Base-by-base conservation (phyloP, 192 early-diverging fungal genomes). In the Linnemannia exigua region DNA sequence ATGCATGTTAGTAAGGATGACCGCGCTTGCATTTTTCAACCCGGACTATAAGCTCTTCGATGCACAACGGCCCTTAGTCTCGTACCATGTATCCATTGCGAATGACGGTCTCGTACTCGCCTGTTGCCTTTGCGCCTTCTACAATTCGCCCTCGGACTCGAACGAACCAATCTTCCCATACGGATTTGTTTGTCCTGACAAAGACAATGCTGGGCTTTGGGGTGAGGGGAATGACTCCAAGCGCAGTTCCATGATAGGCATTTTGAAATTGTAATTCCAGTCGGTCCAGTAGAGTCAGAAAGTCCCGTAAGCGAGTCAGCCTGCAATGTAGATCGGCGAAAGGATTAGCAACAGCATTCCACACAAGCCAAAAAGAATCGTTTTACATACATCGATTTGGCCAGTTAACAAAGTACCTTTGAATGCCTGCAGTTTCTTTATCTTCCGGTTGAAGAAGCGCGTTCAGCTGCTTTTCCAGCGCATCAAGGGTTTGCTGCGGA, bases 111-210 rank as follows among this genome's bases (percentile, higher is more conserved):
- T 82, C 81, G 70, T 87, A 54, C 72, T 89, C 87, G 15, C 90
- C 88, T 19, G 90, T 61, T n/a, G 88, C 68, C 61, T 78, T 91
- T 8, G 89, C 89, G 48, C 89, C 92, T 36, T 79, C 76, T 33
- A 96, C 79, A 31, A 95, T 66, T 31, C 80, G 77, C 25, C 87
- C 76, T 61, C 96, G 81, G 12, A 96, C 89, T 6, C 95, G 84
- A 5, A 82, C 50, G 51, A 97, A 96, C 93, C 95, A 97, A 44
- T 97, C 96, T 35, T 95, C 91, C 75, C 95, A 96, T 17, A 93
- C 90, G 50, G 90, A 90, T 17, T 90, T 88, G 81, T 97, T 97
- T 11, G 93, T 89, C 69, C 90, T 74, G 51, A 97, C 96, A 80
- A 97, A 97, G 0, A 91, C 35, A 41, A 94, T 90, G 38, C 91